Evolutionary conservation across 2,329 filamentous ascomycete genomes (phyloP).

Genomic region (Alternaria ventricosa): DNA sequence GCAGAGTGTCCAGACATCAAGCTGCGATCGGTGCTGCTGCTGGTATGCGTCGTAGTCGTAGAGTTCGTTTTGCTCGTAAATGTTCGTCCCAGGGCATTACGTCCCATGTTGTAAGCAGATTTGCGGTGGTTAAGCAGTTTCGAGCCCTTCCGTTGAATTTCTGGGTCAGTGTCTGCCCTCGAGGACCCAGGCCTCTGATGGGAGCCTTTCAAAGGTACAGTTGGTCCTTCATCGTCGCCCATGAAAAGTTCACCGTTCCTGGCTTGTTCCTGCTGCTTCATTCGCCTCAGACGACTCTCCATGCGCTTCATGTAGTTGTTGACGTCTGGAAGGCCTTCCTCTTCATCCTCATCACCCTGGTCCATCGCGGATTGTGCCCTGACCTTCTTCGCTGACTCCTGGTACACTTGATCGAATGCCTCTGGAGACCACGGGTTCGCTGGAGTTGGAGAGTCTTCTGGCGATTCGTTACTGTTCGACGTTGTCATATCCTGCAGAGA

Average conservation of each 20-base stretch:
- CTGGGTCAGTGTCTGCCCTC: constrained; percentile 34
- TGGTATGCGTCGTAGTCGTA: constrained; percentile 67
- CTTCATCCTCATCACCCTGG: constrained; percentile 60
- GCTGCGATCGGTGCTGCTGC: constrained; percentile 78
- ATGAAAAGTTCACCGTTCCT: constrained; percentile 59
- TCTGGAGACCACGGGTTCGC: constrained; percentile 89
- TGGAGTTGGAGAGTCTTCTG: constrained; percentile 63
- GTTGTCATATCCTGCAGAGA: constrained; percentile 86
- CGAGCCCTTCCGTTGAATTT: constrained; percentile 39
- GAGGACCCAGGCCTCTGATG: constrained; percentile 52
- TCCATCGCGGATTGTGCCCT: constrained; percentile 75
- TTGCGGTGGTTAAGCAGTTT: constrained; percentile 65
- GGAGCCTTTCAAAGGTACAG: constrained; percentile 66
- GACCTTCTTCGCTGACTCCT: constrained; percentile 48
- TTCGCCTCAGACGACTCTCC: constrained; percentile 78
- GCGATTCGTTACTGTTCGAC: constrained; percentile 57
- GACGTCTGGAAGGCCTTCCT: constrained; percentile 71
- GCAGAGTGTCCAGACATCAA: constrained; percentile 95
- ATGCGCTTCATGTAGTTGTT: constrained; percentile 90
- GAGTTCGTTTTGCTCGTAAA: constrained; percentile 89
- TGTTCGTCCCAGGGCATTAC: constrained; percentile 74
- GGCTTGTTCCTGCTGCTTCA: constrained; percentile 61
- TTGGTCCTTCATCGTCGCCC: constrained; percentile 54
- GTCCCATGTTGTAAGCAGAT: constrained; percentile 79
- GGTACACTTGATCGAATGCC: constrained; percentile 70